These are phyloP conservation scores for Grammothele lineata DNA, from an alignment of 768 basidiomycete species.

Conservation along the genomic window DNA sequence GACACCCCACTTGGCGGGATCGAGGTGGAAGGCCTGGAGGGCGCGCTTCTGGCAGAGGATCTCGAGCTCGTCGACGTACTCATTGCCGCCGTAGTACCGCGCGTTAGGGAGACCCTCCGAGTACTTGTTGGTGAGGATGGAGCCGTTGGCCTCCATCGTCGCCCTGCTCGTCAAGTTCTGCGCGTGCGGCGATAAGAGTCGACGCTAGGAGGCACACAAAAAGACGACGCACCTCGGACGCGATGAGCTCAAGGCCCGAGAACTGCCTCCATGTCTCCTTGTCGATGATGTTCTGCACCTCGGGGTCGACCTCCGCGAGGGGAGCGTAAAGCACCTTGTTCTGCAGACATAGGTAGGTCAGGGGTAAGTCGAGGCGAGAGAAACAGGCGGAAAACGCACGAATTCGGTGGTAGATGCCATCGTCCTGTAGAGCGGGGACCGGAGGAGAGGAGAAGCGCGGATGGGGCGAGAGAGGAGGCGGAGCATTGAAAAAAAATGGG, in stretches of 20 bases:
- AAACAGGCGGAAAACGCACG: conserved; percentile 36
- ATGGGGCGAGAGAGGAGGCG: conserved; percentile 28
- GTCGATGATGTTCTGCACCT: conserved; percentile 96
- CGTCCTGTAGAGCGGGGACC: conserved; percentile 30
- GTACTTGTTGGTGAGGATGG: conserved; percentile 98
- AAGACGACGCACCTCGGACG: conserved; percentile 74
- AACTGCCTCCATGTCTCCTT: conserved; percentile 99
- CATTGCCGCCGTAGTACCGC: conserved; percentile 97
- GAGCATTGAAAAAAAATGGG: conserved; percentile 27
- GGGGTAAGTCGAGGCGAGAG: not conserved
- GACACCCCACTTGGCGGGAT: conserved; percentile 92
- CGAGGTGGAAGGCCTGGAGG: conserved; percentile 92
- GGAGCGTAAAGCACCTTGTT: conserved; percentile 90
- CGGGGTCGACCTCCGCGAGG: conserved; percentile 88
- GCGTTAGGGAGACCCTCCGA: conserved; percentile 98
- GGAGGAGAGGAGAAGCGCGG: conserved; percentile 19
- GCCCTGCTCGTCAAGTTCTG: conserved; percentile 96
- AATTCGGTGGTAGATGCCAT: conserved; percentile 69
- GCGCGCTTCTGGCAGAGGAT: conserved; percentile 93
- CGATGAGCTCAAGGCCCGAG: conserved; percentile 96
- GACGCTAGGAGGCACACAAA: not conserved
- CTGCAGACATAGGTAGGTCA: conserved; percentile 36
- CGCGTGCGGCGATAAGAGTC: conserved; percentile 1
- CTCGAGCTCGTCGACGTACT: conserved; percentile 96
- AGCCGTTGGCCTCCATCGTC: conserved; percentile 97